Evolutionary conservation across 805 yeast species (phyloP), one percentile per base, ranked within the genome.

Genomic region (Candida adriatica): DNA sequence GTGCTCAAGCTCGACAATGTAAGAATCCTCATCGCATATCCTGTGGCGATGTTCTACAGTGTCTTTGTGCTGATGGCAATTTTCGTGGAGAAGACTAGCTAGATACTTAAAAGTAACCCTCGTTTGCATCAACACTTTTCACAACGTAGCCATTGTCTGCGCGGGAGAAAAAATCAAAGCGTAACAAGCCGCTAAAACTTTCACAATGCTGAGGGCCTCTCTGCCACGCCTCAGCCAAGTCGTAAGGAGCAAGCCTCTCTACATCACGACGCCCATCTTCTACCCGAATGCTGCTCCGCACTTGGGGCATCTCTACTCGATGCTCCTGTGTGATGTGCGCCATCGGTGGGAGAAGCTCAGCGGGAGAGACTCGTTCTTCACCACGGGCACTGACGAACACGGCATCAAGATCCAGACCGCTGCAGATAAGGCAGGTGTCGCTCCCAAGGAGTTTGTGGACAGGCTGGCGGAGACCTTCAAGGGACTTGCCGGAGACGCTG

Each of bases 311-410:
- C 63, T 86, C 24, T 87, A 92, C 54, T 75, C 95, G 5, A 82
- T 87, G 83, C 64, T 86, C 1, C 57, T 92, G 27, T 77, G 88
- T 30, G 98, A 92, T 57, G 79, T 79, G 1, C 64, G 79, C 30
- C 71, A 68, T 39, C 64, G 96, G 42, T 90, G 95, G 95, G 71
- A 70, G 22, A 46, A 47, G 13, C 57, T 79, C 20, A 53, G 57
- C 8, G 58, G 56, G 0, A 58, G 68, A 2, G 51, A 59, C 4
- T 58, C 77, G 1, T 70, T 61, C 38, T 70, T 88, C 49, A 72
- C 84, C 6, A 92, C 97, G 0, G 98, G 98, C 1, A 88, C 96
- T 0, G 98, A 92, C 55, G 98, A 92, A 56, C 98, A 92, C 55
- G 98, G 98, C 0, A 59, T 87, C 33, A 92, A 92, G 61, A 90